Evolutionary conservation across 495 filamentous ascomycete genomes (phyloP), one percentile per base, ranked within the genome.

Genomic region (Penicillium canariense): DNA sequence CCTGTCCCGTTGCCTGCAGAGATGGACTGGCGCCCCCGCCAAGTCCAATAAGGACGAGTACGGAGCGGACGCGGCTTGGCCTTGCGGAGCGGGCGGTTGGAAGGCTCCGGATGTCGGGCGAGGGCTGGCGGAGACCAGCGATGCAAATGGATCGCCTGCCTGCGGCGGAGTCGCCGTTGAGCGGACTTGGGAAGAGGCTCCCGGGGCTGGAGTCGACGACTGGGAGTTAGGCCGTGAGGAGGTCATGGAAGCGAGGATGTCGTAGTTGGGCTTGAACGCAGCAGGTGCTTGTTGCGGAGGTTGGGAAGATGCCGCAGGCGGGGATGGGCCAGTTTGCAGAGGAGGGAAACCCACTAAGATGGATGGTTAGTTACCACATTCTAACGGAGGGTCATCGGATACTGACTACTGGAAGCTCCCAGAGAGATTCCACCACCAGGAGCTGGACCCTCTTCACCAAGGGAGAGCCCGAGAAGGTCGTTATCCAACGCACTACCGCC

Each of bases 391-490:
- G 65, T 65, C 10, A 74, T 62, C 80, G 78, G 22, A 80, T n/a
- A 72, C 69, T 84, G 79, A 73, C 59, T 83, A 57, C 87, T 85
- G 20, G 64, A 59, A 66, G 87, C 86, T 18, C 92, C 91, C 27
- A 98, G 81, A 7, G 91, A 87, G 56, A 98, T 97, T 17, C 89
- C 87, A 39, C 93, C 92, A 10, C 82, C 81, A 57, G 87, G 84
- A 9, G 86, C 85, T 56, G 82, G 92, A 23, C 61, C 70, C 43
- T 76, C 72, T 42, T 85, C 83, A 50, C 82, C 78, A 53, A 90
- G 78, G 15, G 84, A 88, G 10, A 90, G 68, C 7, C 87, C 87
- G 22, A 90, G 73, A 27, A 90, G 66, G 63, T 90, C 87, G 62
- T 88, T 84, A 55, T 84, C 75, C 50, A 85, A 62, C 3, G 81